phyloP scores from a whole-genome alignment of 371 early-diverging fungal species.

The Amoeboaphelidium occidentale region DNA sequence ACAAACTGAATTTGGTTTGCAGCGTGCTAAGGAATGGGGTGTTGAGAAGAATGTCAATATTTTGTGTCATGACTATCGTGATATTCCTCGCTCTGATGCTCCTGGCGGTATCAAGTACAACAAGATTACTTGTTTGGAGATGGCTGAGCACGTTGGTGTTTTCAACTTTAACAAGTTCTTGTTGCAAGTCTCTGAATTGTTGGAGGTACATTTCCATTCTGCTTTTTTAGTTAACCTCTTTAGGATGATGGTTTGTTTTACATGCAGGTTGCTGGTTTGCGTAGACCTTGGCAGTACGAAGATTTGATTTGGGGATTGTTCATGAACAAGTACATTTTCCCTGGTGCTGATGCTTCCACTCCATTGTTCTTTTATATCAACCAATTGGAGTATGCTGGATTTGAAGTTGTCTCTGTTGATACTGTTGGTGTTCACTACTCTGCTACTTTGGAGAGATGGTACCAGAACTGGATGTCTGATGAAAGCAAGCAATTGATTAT shows the following conservation, averaged over 20 bases:
- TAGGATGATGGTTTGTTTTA: constrained; percentile 93
- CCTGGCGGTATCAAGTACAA: constrained; percentile 31
- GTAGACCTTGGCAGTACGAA: constrained; percentile 29
- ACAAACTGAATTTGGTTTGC: constrained; percentile 65
- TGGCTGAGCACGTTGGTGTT: constrained; percentile 96
- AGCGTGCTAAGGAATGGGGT: constrained; percentile 54
- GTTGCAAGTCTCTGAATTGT: constrained; percentile 29
- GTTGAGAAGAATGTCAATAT: constrained; percentile 45
- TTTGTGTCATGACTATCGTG: constrained; percentile 83
- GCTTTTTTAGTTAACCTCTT: constrained; percentile 46
- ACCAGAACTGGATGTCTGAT: constrained; percentile 87
- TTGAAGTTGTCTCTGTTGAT: constrained; percentile 23
- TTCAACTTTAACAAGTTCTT: constrained; percentile 73
- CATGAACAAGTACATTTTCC: constrained; percentile 95
- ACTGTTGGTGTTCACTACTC: constrained; percentile 94
- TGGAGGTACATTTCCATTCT: not conserved
- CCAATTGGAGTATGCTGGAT: not conserved
- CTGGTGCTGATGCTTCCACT: constrained; percentile 88
- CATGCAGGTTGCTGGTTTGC: constrained; percentile 87
- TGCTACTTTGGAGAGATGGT: constrained; percentile 81
- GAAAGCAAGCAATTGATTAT: constrained; percentile 34
- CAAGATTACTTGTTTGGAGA: constrained; percentile 82
- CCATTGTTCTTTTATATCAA: constrained; percentile 59
- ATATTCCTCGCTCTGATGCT: constrained; percentile 43
- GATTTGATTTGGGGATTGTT: constrained; percentile 33